Base-by-base conservation (phyloP, 192 early-diverging fungal species). In the Linnemannia exigua region DNA sequence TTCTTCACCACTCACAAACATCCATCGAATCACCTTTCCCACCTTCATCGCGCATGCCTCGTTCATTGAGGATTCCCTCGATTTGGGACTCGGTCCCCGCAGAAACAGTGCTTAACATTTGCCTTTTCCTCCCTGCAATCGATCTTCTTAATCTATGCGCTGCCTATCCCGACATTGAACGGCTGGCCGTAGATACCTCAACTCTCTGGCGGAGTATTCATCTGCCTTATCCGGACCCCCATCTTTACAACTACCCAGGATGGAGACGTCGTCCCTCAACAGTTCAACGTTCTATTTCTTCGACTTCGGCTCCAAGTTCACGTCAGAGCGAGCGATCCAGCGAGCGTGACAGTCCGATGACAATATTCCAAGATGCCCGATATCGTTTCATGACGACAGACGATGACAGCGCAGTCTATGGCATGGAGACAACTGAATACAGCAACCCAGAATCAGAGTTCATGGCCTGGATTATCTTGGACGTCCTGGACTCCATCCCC, bases 201-300 rank as follows among this genome's bases (percentile, higher is more conserved):
- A 70, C 20, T 4, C 69, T 82, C 38, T 82, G 80, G 80, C 33
- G 35, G 36, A 31, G 3, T 17, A 52, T 82, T 46, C 80, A 82
- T 50, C 28, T 82, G 25, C 80, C 80, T 4, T 82, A 76, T 38
- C 80, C 80, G 33, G 80, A 82, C 17, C 80, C 80, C 6, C 67
- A 76, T 5, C 54, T 82, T 0, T 38, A 75, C 68, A 75, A 63
- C 52, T 82, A 82, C 37, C 80, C 80, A 44, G 80, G 80, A 33
- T 82, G 80, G 80, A 67, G 69, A 46, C 68, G 37, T 41, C 36
- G 2, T n/a, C 35, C 68, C 0, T 35, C 38, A 25, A 35, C 22
- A 20, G 22, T 20, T 12, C 68, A 41, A 22, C 20, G 20, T 8
- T 44, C 19, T 41, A 41, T 5, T 14, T 41, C n/a, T 44, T 15